Percentiles rank a stretch among this genome's conserved stretches.
These are phyloP conservation scores for Pythium sp. DNA, from an alignment of 352 stramenopile species.

Conservation along the genomic window DNA sequence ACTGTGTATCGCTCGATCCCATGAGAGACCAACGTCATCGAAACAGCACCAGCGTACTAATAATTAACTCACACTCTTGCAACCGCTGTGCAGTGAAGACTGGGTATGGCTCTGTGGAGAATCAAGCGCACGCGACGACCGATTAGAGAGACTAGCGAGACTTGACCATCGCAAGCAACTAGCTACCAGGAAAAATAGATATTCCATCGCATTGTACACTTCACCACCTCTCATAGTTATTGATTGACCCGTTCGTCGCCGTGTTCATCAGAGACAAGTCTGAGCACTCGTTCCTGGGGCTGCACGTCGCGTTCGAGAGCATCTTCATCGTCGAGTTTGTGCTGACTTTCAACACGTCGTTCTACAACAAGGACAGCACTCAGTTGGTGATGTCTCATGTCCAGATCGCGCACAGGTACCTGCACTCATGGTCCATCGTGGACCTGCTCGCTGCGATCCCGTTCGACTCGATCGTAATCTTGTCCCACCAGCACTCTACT, in stretches of 20 bases:
- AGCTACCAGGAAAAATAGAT: neutral
- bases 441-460: constrained; percentile 9
- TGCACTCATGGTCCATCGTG: constrained; percentile 3
- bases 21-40: constrained; percentile 1
- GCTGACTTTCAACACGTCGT: constrained; percentile 16
- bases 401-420: constrained; percentile 10
- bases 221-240: neutral
- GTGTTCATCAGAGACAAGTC: constrained; percentile 1
- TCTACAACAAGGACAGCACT: constrained; percentile 11
- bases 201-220: neutral
- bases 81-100: neutral
- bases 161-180: neutral
- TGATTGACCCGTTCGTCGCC: neutral
- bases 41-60: neutral
- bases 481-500: neutral
- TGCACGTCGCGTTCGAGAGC: constrained; percentile 3
- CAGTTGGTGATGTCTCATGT: constrained; percentile 3
- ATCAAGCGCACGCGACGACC: neutral
- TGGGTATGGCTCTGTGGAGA: neutral
- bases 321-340: constrained; percentile 2
- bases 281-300: neutral
- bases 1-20: constrained; percentile 33
- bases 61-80: neutral
- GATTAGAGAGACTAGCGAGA: neutral
- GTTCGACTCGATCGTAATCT: neutral